Evolutionary conservation across 371 early-diverging fungal genomes (phyloP).

Genomic region (Rhizomucor pusillus): DNA sequence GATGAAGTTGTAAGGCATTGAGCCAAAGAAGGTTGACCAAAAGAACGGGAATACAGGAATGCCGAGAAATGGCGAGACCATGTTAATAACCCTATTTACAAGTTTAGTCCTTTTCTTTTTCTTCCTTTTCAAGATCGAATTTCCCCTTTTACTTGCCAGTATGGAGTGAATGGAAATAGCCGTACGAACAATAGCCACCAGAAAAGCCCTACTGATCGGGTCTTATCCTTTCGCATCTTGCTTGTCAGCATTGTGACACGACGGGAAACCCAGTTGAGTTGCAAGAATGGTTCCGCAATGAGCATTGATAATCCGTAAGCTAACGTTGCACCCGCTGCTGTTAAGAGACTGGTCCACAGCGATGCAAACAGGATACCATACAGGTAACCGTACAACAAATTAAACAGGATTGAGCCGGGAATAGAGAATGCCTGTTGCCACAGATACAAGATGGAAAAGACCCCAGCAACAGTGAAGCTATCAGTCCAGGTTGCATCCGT

Average conservation of each 20-base stretch:
- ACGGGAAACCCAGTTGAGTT: conserved; percentile 37
- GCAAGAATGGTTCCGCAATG: conserved; percentile 46
- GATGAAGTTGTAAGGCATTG: conserved; percentile 48
- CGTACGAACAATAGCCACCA: conserved; percentile 51
- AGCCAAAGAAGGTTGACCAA: conserved; percentile 46
- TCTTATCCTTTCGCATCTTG: conserved; percentile 30
- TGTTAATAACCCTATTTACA: conserved; percentile 36
- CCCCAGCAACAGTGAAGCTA: conserved; percentile 30
- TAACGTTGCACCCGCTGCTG: conserved; percentile 43
- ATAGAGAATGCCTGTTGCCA: conserved; percentile 55
- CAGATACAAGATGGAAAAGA: conserved; percentile 43
- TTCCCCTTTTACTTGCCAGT: conserved; percentile 27
- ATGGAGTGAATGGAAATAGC: conserved; percentile 50
- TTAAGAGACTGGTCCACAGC: conserved; percentile 41
- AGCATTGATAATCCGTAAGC: conserved; percentile 40
- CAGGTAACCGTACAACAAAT: conserved; percentile 41
- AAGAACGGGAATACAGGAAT: conserved; percentile 47
- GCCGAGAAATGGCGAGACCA: conserved; percentile 43
- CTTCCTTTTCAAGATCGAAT: background rate
- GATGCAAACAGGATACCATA: conserved; percentile 37
- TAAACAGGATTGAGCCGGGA: conserved; percentile 47
- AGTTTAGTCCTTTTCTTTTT: conserved; percentile 1
- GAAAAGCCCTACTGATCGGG: conserved; percentile 30
- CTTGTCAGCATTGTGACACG: conserved; percentile 26
- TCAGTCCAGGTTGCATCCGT: conserved; percentile 31